Conservation (phyloP, 139 green algal genomes). For the Ulvella scutata region DNA sequence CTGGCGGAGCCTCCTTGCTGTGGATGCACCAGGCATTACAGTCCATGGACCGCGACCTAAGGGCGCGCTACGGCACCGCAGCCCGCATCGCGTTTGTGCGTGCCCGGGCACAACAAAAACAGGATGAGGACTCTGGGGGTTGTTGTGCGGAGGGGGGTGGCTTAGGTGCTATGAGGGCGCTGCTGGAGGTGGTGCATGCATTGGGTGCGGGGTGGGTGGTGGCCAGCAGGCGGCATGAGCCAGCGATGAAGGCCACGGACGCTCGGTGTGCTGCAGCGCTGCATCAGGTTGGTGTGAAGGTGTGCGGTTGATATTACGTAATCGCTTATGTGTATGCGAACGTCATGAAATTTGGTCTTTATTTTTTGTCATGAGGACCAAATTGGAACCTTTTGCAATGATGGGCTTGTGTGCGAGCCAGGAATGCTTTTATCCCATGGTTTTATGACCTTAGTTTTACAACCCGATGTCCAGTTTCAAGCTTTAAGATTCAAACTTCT, state of each 20-base stretch:
- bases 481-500: too few species aligned
- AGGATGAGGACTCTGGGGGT: not conserved
- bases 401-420: too few species aligned
- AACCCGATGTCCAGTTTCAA: too few species aligned
- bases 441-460: too few species aligned
- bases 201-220: constrained; percentile 16
- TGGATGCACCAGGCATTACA: constrained; percentile 14
- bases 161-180: not conserved
- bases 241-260: constrained; percentile 14
- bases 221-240: constrained; percentile 33
- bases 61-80: constrained; percentile 9
- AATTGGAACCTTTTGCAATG: too few species aligned
- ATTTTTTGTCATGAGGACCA: too few species aligned
- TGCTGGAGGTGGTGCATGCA: constrained; percentile 3
- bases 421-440: too few species aligned
- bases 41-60: constrained; percentile 13
- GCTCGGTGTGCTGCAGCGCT: constrained; percentile 7
- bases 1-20: constrained; percentile 10
- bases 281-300: constrained; percentile 13
- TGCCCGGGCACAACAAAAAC: not conserved
- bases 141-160: too few species aligned
- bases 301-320: too few species aligned
- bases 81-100: constrained; percentile 13
- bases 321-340: too few species aligned
- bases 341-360: too few species aligned